Percentiles rank a stretch among this genome's conserved stretches.
Evolutionary conservation across 805 yeast species (phyloP).

Genomic region (Saccharomyces kudriavzevii): DNA sequence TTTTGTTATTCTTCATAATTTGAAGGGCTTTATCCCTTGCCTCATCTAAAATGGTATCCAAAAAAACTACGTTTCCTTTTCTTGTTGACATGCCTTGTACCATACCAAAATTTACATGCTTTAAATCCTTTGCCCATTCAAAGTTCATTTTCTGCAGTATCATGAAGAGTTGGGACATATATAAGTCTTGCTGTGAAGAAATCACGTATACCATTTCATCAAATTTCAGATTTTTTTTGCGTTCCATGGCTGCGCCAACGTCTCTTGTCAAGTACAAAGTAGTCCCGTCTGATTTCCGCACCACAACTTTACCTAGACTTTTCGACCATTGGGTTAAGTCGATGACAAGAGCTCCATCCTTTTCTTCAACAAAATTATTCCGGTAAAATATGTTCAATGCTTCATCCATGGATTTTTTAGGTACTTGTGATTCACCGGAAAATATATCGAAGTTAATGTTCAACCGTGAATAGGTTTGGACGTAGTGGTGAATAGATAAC

Average conservation of each 20-base stretch:
- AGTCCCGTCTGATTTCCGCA: conserved; percentile 92
- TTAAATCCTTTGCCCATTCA: conserved; percentile 74
- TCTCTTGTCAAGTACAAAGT: conserved; percentile 91
- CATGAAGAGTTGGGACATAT: conserved; percentile 87
- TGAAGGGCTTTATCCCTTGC: conserved; percentile 92
- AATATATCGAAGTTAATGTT: conserved; percentile 83
- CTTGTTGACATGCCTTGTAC: conserved; percentile 98
- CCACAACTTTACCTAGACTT: conserved; percentile 86
- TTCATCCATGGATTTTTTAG: conserved; percentile 58
- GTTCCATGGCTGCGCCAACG: conserved; percentile 90
- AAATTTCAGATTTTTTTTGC: conserved; percentile 74
- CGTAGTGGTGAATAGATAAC: conserved; percentile 79
- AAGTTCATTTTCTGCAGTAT: conserved; percentile 83
- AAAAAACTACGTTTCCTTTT: conserved; percentile 96
- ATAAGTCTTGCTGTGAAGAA: conserved; percentile 95
- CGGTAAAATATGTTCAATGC: conserved; percentile 58
- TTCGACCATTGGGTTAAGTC: conserved; percentile 80
- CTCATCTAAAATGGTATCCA: conserved; percentile 87
- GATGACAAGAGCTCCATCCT: conserved; percentile 83
- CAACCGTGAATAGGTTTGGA: conserved; percentile 81
- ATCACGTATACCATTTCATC: conserved; percentile 95
- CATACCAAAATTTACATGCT: conserved; percentile 93
- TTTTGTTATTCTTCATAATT: conserved; percentile 88
- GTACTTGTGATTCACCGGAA: conserved; percentile 94
- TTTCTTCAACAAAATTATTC: conserved; percentile 68